Conservation (phyloP, 768 basidiomycete species). For the Cystobasidium tubakii region DNA sequence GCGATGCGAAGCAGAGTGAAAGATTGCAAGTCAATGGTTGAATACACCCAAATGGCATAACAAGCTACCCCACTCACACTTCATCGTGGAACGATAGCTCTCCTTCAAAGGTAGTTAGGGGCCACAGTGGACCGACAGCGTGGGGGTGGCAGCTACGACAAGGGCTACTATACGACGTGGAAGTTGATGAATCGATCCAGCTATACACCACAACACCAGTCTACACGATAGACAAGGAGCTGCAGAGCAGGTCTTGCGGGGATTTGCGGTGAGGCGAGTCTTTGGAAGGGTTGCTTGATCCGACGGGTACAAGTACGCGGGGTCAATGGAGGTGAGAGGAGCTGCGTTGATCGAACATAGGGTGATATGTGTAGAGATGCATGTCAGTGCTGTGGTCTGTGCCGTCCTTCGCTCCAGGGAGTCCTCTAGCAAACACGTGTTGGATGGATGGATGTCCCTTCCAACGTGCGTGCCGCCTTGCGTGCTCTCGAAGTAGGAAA, state of each 20-base stretch:
- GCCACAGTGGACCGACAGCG: background rate
- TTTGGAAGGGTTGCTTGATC: background rate
- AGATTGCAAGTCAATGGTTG: too few species aligned
- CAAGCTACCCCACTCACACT: background rate
- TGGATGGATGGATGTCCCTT: too few species aligned
- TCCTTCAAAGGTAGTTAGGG: background rate
- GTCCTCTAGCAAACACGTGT: too few species aligned
- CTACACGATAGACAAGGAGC: conserved; percentile 24
- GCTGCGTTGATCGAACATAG: background rate
- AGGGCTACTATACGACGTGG: too few species aligned
- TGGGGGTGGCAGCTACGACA: conserved; percentile 1
- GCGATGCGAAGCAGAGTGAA: background rate
- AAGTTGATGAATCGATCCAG: too few species aligned
- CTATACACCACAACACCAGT: conserved; percentile 2
- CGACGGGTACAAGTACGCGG: conserved; percentile 35
- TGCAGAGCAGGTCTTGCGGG: background rate
- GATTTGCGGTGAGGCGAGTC: background rate
- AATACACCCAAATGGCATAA: too few species aligned
- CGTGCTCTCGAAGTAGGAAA: too few species aligned
- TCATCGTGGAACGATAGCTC: background rate
- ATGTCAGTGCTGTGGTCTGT: too few species aligned
- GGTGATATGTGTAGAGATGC: too few species aligned
- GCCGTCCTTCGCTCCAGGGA: too few species aligned
- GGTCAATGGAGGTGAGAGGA: background rate
- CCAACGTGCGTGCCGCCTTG: background rate